Evolutionary conservation across 768 basidiomycete genomes (phyloP).

Genomic region (button mushroom (Agaricus bisporus)): DNA sequence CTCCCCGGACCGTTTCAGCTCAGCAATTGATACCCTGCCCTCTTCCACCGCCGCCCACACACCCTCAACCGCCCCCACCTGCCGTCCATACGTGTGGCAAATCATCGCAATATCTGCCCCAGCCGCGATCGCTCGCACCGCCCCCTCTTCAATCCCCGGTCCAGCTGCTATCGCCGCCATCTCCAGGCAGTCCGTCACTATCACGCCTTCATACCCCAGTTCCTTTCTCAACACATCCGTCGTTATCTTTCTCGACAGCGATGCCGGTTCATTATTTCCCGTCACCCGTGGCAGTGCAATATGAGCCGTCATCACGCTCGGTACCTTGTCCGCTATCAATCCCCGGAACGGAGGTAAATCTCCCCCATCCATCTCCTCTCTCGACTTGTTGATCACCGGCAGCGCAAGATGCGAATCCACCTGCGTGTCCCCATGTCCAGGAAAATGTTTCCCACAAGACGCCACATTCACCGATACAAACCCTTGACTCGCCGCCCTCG

Average conservation of each 20-base stretch:
- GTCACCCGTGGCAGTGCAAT: conserved; percentile 61
- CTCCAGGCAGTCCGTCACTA: conserved; percentile 73
- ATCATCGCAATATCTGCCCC: conserved; percentile 75
- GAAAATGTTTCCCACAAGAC: conserved; percentile 65
- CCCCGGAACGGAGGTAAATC: conserved; percentile 57
- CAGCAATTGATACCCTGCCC: conserved; percentile 34
- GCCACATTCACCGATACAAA: conserved; percentile 45
- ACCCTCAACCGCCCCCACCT: conserved; percentile 46
- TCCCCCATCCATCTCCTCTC: conserved; percentile 30
- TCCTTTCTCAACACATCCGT: conserved; percentile 44
- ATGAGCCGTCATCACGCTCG: conserved; percentile 69
- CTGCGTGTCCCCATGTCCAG: conserved; percentile 69
- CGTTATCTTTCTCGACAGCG: conserved; percentile 48
- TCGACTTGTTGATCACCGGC: conserved; percentile 51
- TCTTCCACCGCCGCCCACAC: conserved; percentile 44
- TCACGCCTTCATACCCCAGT: conserved; percentile 48
- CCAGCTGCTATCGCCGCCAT: conserved; percentile 65
- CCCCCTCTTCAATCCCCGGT: conserved; percentile 45
- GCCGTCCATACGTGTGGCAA: conserved; percentile 54
- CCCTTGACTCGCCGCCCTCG: conserved; percentile 40
- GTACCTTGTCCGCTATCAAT: conserved; percentile 33
- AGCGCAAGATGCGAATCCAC: conserved; percentile 66
- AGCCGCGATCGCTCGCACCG: conserved; percentile 49
- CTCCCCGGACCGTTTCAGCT: conserved; percentile 33
- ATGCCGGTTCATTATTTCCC: conserved; percentile 49